A percentile compares a stretch with the other conserved stretches of the same genome.
Evolutionary conservation across 2,329 filamentous ascomycete genomes (phyloP).

Genomic region (Metarhizium sp.): DNA sequence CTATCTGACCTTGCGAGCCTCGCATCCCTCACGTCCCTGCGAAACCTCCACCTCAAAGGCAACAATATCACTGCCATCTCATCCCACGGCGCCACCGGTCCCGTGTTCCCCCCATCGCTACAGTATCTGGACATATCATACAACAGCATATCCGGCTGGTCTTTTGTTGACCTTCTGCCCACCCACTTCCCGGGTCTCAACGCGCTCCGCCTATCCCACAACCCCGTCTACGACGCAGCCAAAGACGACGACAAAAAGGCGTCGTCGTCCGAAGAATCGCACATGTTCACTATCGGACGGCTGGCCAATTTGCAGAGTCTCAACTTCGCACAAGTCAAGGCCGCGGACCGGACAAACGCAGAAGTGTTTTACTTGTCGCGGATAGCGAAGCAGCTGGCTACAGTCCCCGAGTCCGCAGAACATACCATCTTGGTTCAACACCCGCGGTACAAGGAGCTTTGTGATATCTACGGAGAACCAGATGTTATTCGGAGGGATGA

Average conservation of each 20-base stretch:
- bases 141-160: constrained; percentile 61
- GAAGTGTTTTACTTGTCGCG: constrained; percentile 89
- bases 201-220: constrained; percentile 72
- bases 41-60: constrained; percentile 62
- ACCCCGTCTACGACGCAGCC: constrained; percentile 63
- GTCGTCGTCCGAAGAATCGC: constrained; percentile 64
- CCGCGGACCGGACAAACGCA: constrained; percentile 71
- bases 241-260: constrained; percentile 32
- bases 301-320: constrained; percentile 57
- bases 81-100: constrained; percentile 14
- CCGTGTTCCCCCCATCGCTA: constrained; percentile 44
- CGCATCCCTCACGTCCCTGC: constrained; percentile 38
- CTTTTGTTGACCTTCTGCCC: constrained; percentile 61
- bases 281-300: constrained; percentile 79
- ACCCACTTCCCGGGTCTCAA: constrained; percentile 61
- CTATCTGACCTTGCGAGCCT: constrained; percentile 50
- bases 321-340: constrained; percentile 64
- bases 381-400: constrained; percentile 66
- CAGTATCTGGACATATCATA: constrained; percentile 65
- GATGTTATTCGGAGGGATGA: constrained; percentile 45
- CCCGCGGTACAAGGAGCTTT: constrained; percentile 64
- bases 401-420: constrained; percentile 43
- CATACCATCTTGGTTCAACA: constrained; percentile 51
- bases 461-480: constrained; percentile 65
- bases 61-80: constrained; percentile 53